Evolutionary conservation across 1,284 basidiomycete genomes (phyloP), one percentile per base, ranked within the genome.

Genomic region (Papiliotrema laurentii): DNA sequence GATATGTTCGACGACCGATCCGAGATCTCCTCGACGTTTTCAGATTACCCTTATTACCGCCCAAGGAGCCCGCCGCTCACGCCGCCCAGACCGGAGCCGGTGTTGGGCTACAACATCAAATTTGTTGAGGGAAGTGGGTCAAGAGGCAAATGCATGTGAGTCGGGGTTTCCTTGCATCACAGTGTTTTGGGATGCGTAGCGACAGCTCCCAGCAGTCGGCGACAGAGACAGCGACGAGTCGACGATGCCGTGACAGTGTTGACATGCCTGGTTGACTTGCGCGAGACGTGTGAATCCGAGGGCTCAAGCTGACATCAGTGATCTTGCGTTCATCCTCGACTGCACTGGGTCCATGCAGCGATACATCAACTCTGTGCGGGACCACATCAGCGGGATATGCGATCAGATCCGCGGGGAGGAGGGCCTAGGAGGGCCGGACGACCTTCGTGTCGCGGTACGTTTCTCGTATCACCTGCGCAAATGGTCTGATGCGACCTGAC

Each of bases 361-460:
- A 22, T 76, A 76, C 57, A 74, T 76, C 55, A 70, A 71, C 47
- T 69, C 88, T 45, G 92, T 93, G n/a, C 94, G 93, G 6, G 89
- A 88, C 77, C 97, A 99, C 75, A 97, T 98, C 75, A 89, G 94
- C 66, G 82, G 87, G 68, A 99, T 99, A 66, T 96, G 91, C 72
- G 88, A 88, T 50, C 86, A 90, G 75, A 98, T 99, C 64, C 87
- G 92, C 72, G 86, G 91, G 74, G 96, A 92, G 25, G 92, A 94
- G 43, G 88, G 87, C 64, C 82, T 99, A 21, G 84, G 87, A 63
- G 78, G 81, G 33, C 81, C 80, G 33, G 90, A 94, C 59, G 92
- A 97, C 71, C 80, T 99, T 58, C 82, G 92, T 64, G 80, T 99
- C 60, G 88, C 88, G 52, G 83, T 16, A 18, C 30, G 9, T 18